Base-by-base conservation (phyloP, 192 early-diverging fungal species). In the Backusella circina region DNA sequence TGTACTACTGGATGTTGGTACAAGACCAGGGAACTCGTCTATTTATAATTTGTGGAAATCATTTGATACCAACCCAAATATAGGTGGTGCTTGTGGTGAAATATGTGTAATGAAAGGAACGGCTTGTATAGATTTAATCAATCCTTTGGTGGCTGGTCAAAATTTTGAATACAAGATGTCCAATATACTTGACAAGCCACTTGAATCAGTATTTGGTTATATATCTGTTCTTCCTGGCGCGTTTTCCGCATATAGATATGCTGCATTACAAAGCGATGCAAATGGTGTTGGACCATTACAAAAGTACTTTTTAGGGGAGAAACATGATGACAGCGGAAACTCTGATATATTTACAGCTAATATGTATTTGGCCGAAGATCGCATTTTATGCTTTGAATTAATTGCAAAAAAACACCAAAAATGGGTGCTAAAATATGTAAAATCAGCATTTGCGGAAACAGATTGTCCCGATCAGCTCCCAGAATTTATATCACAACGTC, bases 131-230 rank as follows among this genome's bases (percentile, higher is more conserved):
- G 88, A 91, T 31, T 83, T 96, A 21, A 67, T 93, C 44, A 97
- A 97, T 74, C 96, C 96, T 23, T 81, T 98, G 44, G 94, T 98
- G 0, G 97, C 97, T 2, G 91, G 94, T 5, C 97, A 98, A 84
- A 98, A 98, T 78, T 98, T 98, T 86, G 97, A 98, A 88, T 98
- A 98, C 90, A 98, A 98, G 78, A 98, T 98, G 88, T 94, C 93
- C 54, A 98, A 98, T 80, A 98, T 98, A 65, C 89, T 98, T 21
- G 97, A 98, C 86, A 98, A 98, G 85, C 96, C 97, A 6, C 86
- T 98, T 18, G 97, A 98, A 85, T 94, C 93, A 5, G 92, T 96
- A 28, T 97, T 96, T 89, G 97, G 97, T 38, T 98, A 96, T 81
- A 98, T 98, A 67, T 92, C 93, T 3, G 97, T 98, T 65, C 84